phyloP scores from a whole-genome alignment of 768 basidiomycete species.

The Thelephora aurantiotincta region DNA sequence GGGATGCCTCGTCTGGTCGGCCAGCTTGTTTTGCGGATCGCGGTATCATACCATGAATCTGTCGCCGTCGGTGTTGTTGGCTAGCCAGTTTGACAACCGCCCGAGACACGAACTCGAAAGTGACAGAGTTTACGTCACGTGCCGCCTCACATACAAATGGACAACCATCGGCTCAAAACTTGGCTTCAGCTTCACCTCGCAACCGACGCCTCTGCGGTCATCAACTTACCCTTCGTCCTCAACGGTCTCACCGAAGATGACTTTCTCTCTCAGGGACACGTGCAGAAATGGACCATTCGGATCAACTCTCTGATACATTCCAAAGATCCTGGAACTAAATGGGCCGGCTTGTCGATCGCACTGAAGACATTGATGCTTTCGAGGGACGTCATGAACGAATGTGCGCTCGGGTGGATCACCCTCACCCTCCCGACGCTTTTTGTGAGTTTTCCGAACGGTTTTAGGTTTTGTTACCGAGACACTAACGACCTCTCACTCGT shows the following conservation, averaged over 20 bases:
- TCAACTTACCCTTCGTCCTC: constrained; percentile 46
- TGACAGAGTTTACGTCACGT: too few relatives aligned
- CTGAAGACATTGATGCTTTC: constrained; percentile 48
- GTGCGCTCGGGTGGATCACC: constrained; percentile 59
- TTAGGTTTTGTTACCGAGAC: constrained; percentile 12
- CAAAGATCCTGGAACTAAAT: constrained; percentile 61
- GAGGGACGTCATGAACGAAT: constrained; percentile 47
- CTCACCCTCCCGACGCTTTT: constrained; percentile 49
- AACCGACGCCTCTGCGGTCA: constrained; percentile 46
- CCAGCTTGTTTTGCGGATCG: not conserved
- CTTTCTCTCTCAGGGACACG: constrained; percentile 45
- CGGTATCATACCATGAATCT: not conserved
- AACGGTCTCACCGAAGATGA: constrained; percentile 34
- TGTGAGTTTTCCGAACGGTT: constrained; percentile 33
- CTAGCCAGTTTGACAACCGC: too few relatives aligned
- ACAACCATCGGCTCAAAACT: constrained; percentile 38
- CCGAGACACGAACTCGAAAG: too few relatives aligned
- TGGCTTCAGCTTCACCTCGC: constrained; percentile 61
- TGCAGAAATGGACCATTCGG: constrained; percentile 64
- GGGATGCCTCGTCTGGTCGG: constrained; percentile 26
- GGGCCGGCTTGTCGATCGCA: constrained; percentile 71
- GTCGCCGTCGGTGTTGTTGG: too few relatives aligned
- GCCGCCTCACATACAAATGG: too few relatives aligned
- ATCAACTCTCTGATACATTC: constrained; percentile 64
- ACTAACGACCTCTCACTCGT: constrained; percentile 9